Evolutionary conservation across 768 basidiomycete genomes (phyloP).

Genomic region (Rhodosporidiobolus odoratus): DNA sequence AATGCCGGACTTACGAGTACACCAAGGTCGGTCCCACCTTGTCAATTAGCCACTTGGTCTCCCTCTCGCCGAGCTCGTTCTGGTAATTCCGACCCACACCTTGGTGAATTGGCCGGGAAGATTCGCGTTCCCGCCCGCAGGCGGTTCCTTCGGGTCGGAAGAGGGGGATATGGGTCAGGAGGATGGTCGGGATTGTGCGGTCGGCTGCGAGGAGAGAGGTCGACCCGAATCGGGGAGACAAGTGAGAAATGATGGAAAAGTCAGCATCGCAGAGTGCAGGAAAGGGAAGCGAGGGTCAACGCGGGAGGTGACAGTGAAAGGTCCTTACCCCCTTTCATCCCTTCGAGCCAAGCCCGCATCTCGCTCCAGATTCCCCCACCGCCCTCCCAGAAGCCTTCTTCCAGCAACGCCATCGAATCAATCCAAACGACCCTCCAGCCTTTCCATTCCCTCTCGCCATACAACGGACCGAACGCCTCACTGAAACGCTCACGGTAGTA

Average conservation of each 20-base stretch:
- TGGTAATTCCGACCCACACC: slow-evolving; percentile 56
- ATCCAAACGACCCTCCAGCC: slow-evolving; percentile 69
- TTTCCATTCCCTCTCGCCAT: slow-evolving; percentile 56
- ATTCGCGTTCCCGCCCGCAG: slow-evolving; percentile 76
- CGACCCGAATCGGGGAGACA: slow-evolving; percentile 1
- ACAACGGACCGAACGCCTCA: slow-evolving; percentile 71
- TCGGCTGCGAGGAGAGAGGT: neutral
- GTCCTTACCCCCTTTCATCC: slow-evolving; percentile 47
- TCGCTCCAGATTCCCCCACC: slow-evolving; percentile 49
- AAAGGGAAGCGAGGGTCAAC: neutral
- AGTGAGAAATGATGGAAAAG: slow-evolving; percentile 44
- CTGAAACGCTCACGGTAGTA: slow-evolving; percentile 57
- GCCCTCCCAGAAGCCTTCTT: slow-evolving; percentile 59
- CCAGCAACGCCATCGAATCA: slow-evolving; percentile 66
- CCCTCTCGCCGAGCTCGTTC: slow-evolving; percentile 67
- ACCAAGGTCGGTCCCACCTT: slow-evolving; percentile 62
- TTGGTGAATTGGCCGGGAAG: slow-evolving; percentile 60
- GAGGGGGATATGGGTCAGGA: slow-evolving; percentile 87
- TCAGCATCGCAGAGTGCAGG: neutral
- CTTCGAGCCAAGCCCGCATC: slow-evolving; percentile 52
- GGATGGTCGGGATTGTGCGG: slow-evolving; percentile 51
- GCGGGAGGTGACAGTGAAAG: neutral
- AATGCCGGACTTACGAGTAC: slow-evolving; percentile 53
- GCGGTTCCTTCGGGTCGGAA: slow-evolving; percentile 60
- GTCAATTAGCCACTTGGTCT: slow-evolving; percentile 63